Conservation (phyloP, 2,329 filamentous ascomycete species). For the Penicillium sp. region DNA sequence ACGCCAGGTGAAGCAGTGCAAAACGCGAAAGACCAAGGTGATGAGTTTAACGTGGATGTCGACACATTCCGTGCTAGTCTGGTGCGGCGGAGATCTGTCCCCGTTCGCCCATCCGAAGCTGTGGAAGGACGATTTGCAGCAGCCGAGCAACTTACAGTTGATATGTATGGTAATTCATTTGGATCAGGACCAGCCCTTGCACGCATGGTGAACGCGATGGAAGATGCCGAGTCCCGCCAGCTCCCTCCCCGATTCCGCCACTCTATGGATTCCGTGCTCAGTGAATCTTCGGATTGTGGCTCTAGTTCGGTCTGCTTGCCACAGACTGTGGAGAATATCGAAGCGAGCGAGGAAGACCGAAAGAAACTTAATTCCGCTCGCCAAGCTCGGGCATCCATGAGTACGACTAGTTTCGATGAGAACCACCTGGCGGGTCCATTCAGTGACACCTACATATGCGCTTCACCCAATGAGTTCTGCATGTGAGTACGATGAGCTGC, state of each 20-base stretch:
- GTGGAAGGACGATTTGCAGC: conserved; percentile 79
- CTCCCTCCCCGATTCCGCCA: conserved; percentile 53
- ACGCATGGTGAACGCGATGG: conserved; percentile 47
- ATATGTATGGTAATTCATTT: conserved; percentile 69
- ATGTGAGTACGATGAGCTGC: background rate
- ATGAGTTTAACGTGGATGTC: conserved; percentile 86
- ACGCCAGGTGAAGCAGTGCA: conserved; percentile 84
- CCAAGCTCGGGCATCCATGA: conserved; percentile 33
- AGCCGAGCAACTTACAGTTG: conserved; percentile 66
- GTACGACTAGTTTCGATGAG: background rate
- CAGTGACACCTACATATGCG: background rate
- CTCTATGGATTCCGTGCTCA: conserved; percentile 68
- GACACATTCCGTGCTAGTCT: conserved; percentile 69
- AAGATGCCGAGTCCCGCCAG: conserved; percentile 44
- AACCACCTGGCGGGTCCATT: conserved; percentile 1
- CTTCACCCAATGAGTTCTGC: background rate
- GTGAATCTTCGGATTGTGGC: conserved; percentile 52
- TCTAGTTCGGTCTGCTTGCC: conserved; percentile 66
- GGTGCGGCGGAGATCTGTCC: conserved; percentile 51
- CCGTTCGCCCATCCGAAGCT: conserved; percentile 71
- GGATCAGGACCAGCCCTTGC: conserved; percentile 64
- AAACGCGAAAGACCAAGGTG: conserved; percentile 72
- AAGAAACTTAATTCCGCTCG: conserved; percentile 72
- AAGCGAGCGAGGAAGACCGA: conserved; percentile 77
- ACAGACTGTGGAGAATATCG: conserved; percentile 65